Evolutionary conservation across 805 yeast genomes (phyloP), one percentile per base, ranked within the genome.

Genomic region (Candida ulmi): DNA sequence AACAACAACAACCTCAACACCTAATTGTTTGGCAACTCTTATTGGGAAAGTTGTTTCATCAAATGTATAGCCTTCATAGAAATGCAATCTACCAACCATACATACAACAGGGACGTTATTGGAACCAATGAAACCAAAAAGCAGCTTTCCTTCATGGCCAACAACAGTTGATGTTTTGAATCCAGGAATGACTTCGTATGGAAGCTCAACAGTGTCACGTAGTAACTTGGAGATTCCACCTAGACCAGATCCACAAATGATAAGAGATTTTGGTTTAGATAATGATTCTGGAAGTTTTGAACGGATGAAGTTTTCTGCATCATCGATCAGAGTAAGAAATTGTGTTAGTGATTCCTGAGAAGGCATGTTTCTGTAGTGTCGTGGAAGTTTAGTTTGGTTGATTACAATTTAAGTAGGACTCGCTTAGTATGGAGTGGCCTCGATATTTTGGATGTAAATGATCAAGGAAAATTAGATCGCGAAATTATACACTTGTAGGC

Each of bases 221-320:
- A 62, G 31, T 9, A 64, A 41, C n/a, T 63, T 51, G 2, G 90
- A 82, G 36, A 91, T 80, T 1, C 95, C 95, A 11, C 96, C 95
- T 15, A 91, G 69, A 1, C 99, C 99, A 5, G 96, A 85, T 7
- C 99, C 99, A 63, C 97, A 90, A 38, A 91, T 85, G 47, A 91
- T 83, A 41, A 88, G 74, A 0, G 78, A 80, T 43, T 76, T 65
- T 2, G 96, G 95, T 1, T 23, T 35, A n/a, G 47, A 39, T 2
- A 35, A 13, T 7, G 24, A 28, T 2, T 38, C 33, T 13, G 41
- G 15, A 5, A 46, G 35, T 17, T 36, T 38, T 2, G 32, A 12
- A 19, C 46, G 48, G 19, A 53, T 40, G 19, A 27, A 45, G 1
- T 30, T 35, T 11, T 48, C 51, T 12, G 59, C 57, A 17, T 19